These are phyloP conservation scores for Phytophthora citricola DNA, from an alignment of 352 stramenopile species.

Conservation along the genomic window DNA sequence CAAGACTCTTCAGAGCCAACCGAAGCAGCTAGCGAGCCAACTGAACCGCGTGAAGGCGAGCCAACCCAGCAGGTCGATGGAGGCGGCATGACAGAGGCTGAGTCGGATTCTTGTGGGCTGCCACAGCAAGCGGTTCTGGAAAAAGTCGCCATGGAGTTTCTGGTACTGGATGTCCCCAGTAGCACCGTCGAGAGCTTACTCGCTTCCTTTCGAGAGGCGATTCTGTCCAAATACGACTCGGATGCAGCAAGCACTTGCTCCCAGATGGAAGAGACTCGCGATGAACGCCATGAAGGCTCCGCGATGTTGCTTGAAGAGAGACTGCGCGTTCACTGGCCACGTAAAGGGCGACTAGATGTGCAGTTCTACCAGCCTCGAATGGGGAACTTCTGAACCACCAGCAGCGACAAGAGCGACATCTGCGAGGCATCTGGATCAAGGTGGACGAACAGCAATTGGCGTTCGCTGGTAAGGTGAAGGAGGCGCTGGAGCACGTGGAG, in stretches of 20 bases:
- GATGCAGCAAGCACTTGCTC: slow-evolving; percentile 28
- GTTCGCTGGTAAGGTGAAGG: slow-evolving; percentile 48
- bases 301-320: slow-evolving; percentile 80
- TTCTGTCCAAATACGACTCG: slow-evolving; percentile 55
- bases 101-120: neutral
- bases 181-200: slow-evolving; percentile 37
- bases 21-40: slow-evolving; percentile 7
- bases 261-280: slow-evolving; percentile 34
- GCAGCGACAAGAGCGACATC: slow-evolving; percentile 74
- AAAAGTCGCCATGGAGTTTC: slow-evolving; percentile 43
- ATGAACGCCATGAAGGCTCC: slow-evolving; percentile 46
- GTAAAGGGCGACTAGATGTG: slow-evolving; percentile 82
- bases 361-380: slow-evolving; percentile 88
- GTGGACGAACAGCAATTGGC: slow-evolving; percentile 51
- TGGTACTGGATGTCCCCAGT: slow-evolving; percentile 38
- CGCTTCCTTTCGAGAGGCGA: slow-evolving; percentile 42
- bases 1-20: neutral
- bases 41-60: neutral
- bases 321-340: slow-evolving; percentile 90
- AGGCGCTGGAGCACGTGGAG: slow-evolving; percentile 38
- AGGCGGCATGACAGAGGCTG: slow-evolving; percentile 2
- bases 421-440: slow-evolving; percentile 65
- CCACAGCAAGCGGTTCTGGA: slow-evolving; percentile 23
- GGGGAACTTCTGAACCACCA: slow-evolving; percentile 83
- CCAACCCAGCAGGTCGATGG: neutral